Percentiles rank a stretch among this genome's conserved stretches.
phyloP scores from a whole-genome alignment of 2,329 filamentous ascomycete genomes.

The Ophiostoma pallidulum region DNA sequence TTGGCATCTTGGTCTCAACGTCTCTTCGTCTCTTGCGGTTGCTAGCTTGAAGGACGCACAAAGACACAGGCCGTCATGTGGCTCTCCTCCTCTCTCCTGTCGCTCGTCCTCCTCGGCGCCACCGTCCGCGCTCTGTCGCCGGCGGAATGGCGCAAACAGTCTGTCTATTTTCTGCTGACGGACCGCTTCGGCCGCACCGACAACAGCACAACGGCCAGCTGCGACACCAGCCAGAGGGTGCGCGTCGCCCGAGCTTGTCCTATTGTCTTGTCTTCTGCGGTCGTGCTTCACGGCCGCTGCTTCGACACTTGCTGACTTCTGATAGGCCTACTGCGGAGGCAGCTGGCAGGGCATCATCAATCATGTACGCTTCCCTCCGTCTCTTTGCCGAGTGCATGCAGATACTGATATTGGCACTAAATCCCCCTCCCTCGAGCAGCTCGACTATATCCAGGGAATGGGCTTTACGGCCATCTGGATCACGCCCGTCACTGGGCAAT shows the following conservation, averaged over 20 bases:
- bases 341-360: constrained; percentile 49
- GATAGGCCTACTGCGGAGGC: constrained; percentile 49
- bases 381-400: background rate
- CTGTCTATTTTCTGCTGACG: constrained; percentile 50
- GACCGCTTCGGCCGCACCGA: constrained; percentile 43
- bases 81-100: background rate
- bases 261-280: background rate
- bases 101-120: background rate
- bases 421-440: constrained; percentile 16
- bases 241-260: constrained; percentile 8
- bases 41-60: too few species aligned
- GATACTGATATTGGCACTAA: background rate
- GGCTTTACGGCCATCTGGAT: constrained; percentile 52
- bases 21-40: too few species aligned
- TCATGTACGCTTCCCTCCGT: constrained; percentile 21
- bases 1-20: too few species aligned
- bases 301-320: constrained; percentile 7
- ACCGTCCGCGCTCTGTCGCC: constrained; percentile 7
- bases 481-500: constrained; percentile 42
- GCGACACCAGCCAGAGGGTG: constrained; percentile 23
- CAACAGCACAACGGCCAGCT: constrained; percentile 35
- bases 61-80: constrained; percentile 5
- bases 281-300: too few species aligned
- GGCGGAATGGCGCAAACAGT: constrained; percentile 40
- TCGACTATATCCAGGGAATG: constrained; percentile 55